Percentiles rank a stretch among this genome's conserved stretches.
These are phyloP conservation scores for Candida pseudofarinosa DNA, from an alignment of 805 yeast genomes.

Conservation along the genomic window DNA sequence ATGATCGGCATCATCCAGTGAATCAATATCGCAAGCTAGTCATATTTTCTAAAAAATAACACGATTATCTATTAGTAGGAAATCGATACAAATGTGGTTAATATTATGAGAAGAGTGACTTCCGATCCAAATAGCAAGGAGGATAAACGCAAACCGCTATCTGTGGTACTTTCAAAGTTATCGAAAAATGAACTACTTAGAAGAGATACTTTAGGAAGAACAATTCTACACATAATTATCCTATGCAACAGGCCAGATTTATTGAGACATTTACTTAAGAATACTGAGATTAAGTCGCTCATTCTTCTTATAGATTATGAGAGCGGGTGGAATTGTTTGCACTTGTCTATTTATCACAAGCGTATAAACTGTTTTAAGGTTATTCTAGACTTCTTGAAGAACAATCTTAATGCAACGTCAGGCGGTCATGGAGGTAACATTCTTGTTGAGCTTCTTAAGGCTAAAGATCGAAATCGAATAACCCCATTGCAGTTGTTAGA, in stretches of 20 bases:
- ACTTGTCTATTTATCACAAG: slow-evolving; percentile 59
- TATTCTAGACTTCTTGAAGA: slow-evolving; percentile 23
- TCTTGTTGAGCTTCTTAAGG: slow-evolving; percentile 38
- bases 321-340: slow-evolving; percentile 79
- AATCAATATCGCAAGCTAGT: neutral
- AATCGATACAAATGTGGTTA: slow-evolving; percentile 1
- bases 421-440: slow-evolving; percentile 19
- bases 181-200: slow-evolving; percentile 33
- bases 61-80: neutral
- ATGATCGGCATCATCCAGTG: neutral
- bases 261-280: slow-evolving; percentile 44
- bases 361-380: slow-evolving; percentile 51
- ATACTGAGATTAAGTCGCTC: slow-evolving; percentile 42
- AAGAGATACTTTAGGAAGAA: slow-evolving; percentile 71
- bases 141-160: neutral
- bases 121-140: neutral
- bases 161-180: slow-evolving; percentile 5
- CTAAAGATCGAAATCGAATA: slow-evolving; percentile 65
- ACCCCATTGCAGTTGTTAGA: slow-evolving; percentile 70
- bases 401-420: slow-evolving; percentile 1
- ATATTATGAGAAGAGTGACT: neutral
- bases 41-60: neutral
- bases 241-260: slow-evolving; percentile 46
- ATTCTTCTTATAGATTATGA: slow-evolving; percentile 56
- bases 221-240: slow-evolving; percentile 55